phyloP scores from a whole-genome alignment of 768 basidiomycete species.

The Dictyophora rubrovolvata region DNA sequence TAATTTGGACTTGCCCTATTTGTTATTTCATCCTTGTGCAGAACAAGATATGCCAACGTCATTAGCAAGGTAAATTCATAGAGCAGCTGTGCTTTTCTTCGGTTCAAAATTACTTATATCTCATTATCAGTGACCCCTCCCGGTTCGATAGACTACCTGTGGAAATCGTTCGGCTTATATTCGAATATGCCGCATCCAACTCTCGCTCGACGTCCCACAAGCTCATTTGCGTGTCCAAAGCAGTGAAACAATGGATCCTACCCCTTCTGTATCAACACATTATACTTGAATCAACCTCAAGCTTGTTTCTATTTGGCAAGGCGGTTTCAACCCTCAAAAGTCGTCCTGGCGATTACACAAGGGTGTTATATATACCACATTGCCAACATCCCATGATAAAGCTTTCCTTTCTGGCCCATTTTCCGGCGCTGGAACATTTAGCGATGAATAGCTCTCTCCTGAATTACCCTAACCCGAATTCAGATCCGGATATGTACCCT shows the following conservation, averaged over 20 bases:
- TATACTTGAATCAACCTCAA: background rate
- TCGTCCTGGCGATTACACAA: background rate
- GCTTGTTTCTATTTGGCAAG: background rate
- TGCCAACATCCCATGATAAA: background rate
- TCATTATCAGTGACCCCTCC: background rate
- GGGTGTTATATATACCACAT: background rate
- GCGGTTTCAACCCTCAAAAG: background rate
- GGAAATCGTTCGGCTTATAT: conserved; percentile 6
- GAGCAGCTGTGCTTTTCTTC: too few relatives aligned
- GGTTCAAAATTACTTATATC: background rate
- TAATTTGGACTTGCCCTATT: too few relatives aligned
- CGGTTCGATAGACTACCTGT: conserved; percentile 3
- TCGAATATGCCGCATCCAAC: conserved; percentile 3
- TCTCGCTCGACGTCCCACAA: background rate
- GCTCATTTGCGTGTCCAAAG: conserved; percentile 1
- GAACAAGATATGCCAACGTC: too few relatives aligned
- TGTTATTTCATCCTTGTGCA: too few relatives aligned
- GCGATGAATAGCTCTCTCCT: conserved; percentile 1
- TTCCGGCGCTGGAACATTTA: conserved; percentile 2
- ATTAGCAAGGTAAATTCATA: too few relatives aligned
- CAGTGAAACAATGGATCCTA: conserved; percentile 1
- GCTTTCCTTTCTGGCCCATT: background rate
- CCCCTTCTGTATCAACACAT: conserved; percentile 1
- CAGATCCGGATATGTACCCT: background rate
- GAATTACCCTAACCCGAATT: background rate